These are phyloP conservation scores for Mimosa pudica DNA, from an alignment of 306 rosid species.

Conservation along the genomic window DNA sequence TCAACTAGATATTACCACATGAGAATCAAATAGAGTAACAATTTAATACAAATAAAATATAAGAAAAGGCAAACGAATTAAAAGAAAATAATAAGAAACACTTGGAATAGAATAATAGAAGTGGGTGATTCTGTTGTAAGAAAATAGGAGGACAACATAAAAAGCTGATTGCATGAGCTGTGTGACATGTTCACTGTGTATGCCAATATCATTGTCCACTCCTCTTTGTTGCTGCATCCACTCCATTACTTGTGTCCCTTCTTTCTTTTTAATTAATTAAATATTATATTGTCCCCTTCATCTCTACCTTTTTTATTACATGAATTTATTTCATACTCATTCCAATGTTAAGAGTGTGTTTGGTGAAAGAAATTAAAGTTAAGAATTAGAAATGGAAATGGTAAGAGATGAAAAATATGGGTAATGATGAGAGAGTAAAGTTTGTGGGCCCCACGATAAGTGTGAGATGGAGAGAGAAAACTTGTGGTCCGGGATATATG, in stretches of 20 bases:
- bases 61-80: constrained; percentile 11
- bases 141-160: constrained; percentile 29
- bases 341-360: too few species aligned
- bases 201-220: constrained; percentile 32
- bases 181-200: constrained; percentile 20
- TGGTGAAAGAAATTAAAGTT: too few species aligned
- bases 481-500: too few species aligned
- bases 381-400: too few species aligned
- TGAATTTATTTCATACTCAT: too few species aligned
- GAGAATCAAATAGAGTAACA: not conserved
- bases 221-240: constrained; percentile 24
- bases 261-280: not conserved
- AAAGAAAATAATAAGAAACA: not conserved
- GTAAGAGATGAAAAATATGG: too few species aligned
- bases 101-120: not conserved
- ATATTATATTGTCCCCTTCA: not conserved
- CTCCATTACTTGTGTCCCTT: not conserved
- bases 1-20: too few species aligned
- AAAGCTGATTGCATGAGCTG: constrained; percentile 36
- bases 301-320: not conserved
- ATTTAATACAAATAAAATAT: not conserved
- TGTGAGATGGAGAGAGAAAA: too few species aligned
- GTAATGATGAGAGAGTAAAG: too few species aligned
- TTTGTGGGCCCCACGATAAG: too few species aligned
- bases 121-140: not conserved